Base-by-base conservation (phyloP, 164 flowering plant species). In the Litsea cubeba region DNA sequence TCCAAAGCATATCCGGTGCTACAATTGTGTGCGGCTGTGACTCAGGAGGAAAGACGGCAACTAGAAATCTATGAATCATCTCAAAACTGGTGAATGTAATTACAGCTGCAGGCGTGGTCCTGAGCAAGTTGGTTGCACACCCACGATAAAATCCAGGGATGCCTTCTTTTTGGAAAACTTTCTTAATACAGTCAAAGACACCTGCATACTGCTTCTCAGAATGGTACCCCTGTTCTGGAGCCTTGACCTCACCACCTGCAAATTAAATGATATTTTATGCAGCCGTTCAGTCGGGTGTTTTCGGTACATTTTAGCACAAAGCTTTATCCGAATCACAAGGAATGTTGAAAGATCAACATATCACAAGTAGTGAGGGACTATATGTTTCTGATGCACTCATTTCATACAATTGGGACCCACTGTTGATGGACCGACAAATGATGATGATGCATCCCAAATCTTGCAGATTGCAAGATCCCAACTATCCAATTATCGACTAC, bases 31-130 rank as follows among this genome's bases (percentile, higher is more conserved):
- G 91, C 67, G 84, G 81, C 0, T 85, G 91, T 62, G 91, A 79
- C 72, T 87, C 91, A 25, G 89, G 84, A 71, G 86, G 88, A 72
- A 82, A 82, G 50, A 74, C 14, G 15, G 76, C 78, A 63, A 86
- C 76, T n/a, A 93, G 89, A 79, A 85, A 93, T 12, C 93, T 86
- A 74, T 90, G 95, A 77, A 94, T 92, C 97, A 96, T 92, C 83
- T 96, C 98, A 76, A 94, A 96, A 83, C 99, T 96, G 70, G 99
- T 94, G 74, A 96, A 96, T 65, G 99, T 94, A 35, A 96, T 96
- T 12, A 91, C 94, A 67, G 99, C 99, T 72, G 97, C 95, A 8
- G 97, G 98, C 2, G 97, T 91, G 3, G 98, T 96, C 81, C 99
- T 86, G 22, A 94, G 70, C 68, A 96, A 88, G 79, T 94, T 96